Conservation (phyloP, 192 early-diverging fungal species). For the Pecoramyces ruminantium region DNA sequence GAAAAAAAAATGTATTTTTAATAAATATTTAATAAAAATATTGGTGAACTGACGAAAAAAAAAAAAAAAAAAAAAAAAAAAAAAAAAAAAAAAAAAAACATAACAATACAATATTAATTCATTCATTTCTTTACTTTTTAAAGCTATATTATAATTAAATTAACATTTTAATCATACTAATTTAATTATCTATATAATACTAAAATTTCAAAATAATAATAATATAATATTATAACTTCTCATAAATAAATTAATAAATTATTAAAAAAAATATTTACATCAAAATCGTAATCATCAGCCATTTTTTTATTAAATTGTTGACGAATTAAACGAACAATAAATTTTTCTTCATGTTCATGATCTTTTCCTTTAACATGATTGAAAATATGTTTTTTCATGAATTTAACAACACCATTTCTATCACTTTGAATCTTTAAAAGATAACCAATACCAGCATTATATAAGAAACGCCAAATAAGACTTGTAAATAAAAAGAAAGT, state of each 20-base stretch:
- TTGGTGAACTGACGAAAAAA: too few relatives aligned
- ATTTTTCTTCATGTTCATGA: conserved; percentile 25
- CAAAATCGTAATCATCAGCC: conserved; percentile 63
- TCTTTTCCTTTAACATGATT: conserved; percentile 10
- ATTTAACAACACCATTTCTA: conserved; percentile 45
- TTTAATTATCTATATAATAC: conserved; percentile 4
- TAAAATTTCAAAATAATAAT: conserved; percentile 1
- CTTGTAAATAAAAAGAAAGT: conserved; percentile 58
- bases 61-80: neutral
- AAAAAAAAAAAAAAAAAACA: too few relatives aligned
- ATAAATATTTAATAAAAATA: neutral
- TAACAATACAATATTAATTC: too few relatives aligned
- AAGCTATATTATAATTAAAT: too few relatives aligned
- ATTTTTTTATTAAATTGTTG: conserved; percentile 54
- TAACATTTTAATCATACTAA: too few relatives aligned
- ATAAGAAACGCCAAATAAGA: conserved; percentile 70
- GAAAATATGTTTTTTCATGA: conserved; percentile 49
- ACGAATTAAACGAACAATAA: conserved; percentile 29
- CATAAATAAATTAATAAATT: neutral
- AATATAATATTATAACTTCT: neutral
- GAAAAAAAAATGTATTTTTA: conserved; percentile 1
- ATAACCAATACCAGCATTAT: conserved; percentile 74
- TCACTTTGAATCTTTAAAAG: conserved; percentile 69
- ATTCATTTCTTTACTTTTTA: too few relatives aligned
- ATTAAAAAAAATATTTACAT: conserved; percentile 20